Base-by-base conservation (phyloP, 352 stramenopile species). In the Peronospora belbahrii region DNA sequence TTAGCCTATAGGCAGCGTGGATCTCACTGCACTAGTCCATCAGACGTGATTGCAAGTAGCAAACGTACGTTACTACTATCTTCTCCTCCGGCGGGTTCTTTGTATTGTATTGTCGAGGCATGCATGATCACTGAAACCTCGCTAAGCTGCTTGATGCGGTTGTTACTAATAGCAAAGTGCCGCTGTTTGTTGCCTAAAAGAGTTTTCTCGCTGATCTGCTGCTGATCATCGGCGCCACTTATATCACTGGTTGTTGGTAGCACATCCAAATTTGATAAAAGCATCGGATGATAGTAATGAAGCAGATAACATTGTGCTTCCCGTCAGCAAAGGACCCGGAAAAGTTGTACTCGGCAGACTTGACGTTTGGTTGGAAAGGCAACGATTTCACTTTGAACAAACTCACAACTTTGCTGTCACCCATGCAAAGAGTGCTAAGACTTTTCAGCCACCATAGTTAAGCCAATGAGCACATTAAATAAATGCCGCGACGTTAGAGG, bases 231-330 rank as follows among this genome's bases (percentile, higher is more conserved):
- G n/a, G 11, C 30, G n/a, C 50, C 22, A 9, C 35, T 9, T 23
- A 42, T 17, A 48, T 80, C 58, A 15, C 46, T 61, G 0, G 67
- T 87, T 23, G 77, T 87, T 6, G 60, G 24, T 9, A 64, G 42
- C 30, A 89, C 71, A 24, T 89, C 74, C 9, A 54, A 38, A 52
- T 86, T 89, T 7, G 63, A 64, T 8, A 97, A 42, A 6, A 98
- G 56, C 57, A 82, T 80, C 3, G 95, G 95, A 52, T 97, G 93
- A 49, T 98, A 98, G 61, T 97, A 97, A 55, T 98, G 91, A 20
- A 98, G 57, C 15, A 98, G 62, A 17, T 96, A 83, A 57, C 94
- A 98, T 19, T 98, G 57, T 9, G 70, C 90, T 19, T 86, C 5
- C 94, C 95, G 40, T 98, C 93, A 13, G 88, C 83, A 69, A 98